Conservation (phyloP, 768 basidiomycete species). For the Psilocybe subaeruginosa region DNA sequence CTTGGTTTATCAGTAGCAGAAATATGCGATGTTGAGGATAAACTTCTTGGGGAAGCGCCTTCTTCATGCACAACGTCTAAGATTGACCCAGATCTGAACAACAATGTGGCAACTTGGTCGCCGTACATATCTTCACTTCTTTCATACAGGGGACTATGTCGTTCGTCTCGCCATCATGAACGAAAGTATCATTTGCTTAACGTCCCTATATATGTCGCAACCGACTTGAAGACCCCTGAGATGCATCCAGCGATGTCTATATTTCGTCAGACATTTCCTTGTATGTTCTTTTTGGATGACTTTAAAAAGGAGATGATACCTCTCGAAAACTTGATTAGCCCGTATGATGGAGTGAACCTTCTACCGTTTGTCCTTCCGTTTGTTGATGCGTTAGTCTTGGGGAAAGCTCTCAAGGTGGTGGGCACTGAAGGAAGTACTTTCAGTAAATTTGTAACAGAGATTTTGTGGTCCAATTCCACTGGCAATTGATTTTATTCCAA, state of each 20-base stretch:
- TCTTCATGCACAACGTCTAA: neutral
- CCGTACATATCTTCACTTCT: neutral
- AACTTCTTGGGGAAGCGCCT: constrained; percentile 15
- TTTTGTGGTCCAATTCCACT: constrained; percentile 55
- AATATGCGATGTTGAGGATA: constrained; percentile 22
- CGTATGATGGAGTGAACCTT: constrained; percentile 27
- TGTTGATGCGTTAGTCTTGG: constrained; percentile 72
- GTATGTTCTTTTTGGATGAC: constrained; percentile 28
- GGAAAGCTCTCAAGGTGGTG: constrained; percentile 56
- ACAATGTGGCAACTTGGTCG: neutral
- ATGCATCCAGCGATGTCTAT: constrained; percentile 24
- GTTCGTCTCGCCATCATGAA: constrained; percentile 15
- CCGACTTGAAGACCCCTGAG: constrained; percentile 26
- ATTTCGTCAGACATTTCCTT: constrained; percentile 30
- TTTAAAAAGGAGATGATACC: constrained; percentile 19
- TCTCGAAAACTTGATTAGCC: constrained; percentile 22
- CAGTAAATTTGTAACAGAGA: constrained; percentile 66
- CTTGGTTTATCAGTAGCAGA: constrained; percentile 44
- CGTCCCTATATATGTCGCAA: constrained; percentile 26
- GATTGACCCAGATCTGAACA: neutral
- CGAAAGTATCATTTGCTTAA: constrained; percentile 14
- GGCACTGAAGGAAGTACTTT: constrained; percentile 81
- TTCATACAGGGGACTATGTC: constrained; percentile 15
- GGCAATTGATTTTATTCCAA: too few species aligned
- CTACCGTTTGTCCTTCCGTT: constrained; percentile 51